These are phyloP conservation scores for Aspergillus pseudoglaucus DNA, from an alignment of 2,329 filamentous ascomycete species.

Conservation along the genomic window DNA sequence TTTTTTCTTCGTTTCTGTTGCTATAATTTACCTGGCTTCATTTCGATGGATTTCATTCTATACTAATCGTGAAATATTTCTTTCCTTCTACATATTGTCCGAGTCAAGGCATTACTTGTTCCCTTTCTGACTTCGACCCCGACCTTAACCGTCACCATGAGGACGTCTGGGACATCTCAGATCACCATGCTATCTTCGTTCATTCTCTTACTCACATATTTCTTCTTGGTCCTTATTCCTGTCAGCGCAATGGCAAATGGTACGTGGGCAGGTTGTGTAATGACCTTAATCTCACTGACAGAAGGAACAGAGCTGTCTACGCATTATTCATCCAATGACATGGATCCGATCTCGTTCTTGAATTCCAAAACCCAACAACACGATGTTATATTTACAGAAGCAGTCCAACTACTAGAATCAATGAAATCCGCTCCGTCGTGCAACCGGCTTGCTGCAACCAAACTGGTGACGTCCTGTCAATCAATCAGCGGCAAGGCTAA, in stretches of 20 bases:
- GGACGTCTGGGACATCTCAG: neutral
- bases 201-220: conserved; percentile 1
- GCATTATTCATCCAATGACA: conserved; percentile 9
- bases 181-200: neutral
- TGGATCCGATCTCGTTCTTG: conserved; percentile 24
- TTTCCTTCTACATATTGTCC: neutral
- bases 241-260: conserved; percentile 1
- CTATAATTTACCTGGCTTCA: neutral
- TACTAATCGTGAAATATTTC: neutral
- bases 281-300: neutral
- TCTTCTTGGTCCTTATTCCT: neutral
- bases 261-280: neutral
- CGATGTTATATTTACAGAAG: conserved; percentile 36
- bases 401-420: conserved; percentile 38
- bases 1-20: neutral
- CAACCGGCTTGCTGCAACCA: conserved; percentile 46
- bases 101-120: neutral
- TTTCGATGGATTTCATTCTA: no score
- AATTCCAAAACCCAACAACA: conserved; percentile 15
- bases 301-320: conserved; percentile 2
- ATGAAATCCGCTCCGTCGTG: conserved; percentile 46
- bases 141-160: neutral
- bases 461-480: conserved; percentile 50
- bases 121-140: neutral
- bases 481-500: conserved; percentile 35